phyloP scores from a whole-genome alignment of 495 filamentous ascomycete genomes.

The Penicillium canescens region DNA sequence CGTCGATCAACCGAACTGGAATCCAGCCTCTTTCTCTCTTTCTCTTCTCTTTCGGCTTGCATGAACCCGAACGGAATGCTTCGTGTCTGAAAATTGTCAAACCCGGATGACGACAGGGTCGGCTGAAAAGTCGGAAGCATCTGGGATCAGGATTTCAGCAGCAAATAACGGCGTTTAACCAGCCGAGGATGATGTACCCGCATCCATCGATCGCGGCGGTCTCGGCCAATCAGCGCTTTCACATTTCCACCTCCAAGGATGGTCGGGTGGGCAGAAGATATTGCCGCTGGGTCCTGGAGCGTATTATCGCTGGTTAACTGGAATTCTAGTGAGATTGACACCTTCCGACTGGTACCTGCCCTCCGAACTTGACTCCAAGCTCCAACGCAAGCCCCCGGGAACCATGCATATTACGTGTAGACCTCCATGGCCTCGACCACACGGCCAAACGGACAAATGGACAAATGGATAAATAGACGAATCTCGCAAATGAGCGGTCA shows the following conservation, averaged over 20 bases:
- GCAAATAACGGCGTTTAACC: constrained; percentile 35
- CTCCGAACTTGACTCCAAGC: not conserved
- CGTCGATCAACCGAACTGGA: constrained; percentile 9
- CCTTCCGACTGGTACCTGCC: constrained; percentile 10
- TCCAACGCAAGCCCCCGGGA: not conserved
- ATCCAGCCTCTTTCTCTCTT: not conserved
- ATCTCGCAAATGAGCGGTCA: not conserved
- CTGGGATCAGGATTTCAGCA: constrained; percentile 9
- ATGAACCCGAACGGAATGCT: constrained; percentile 15
- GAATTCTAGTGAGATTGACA: constrained; percentile 19
- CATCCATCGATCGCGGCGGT: constrained; percentile 24
- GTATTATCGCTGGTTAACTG: constrained; percentile 12
- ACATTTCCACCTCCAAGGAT: constrained; percentile 21
- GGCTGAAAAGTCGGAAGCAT: constrained; percentile 22
- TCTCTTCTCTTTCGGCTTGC: constrained; percentile 12
- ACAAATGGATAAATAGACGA: too few species aligned
- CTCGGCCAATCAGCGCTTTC: constrained; percentile 31
- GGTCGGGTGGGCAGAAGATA: constrained; percentile 38
- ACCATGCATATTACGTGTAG: constrained; percentile 10
- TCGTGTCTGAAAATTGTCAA: not conserved
- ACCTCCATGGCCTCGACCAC: not conserved
- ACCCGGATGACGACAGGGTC: constrained; percentile 29
- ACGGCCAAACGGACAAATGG: too few species aligned
- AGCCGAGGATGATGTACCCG: constrained; percentile 33
- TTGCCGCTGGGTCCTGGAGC: constrained; percentile 31